phyloP scores from a whole-genome alignment of 305 asterid species.

The Fraxinus sp. region DNA sequence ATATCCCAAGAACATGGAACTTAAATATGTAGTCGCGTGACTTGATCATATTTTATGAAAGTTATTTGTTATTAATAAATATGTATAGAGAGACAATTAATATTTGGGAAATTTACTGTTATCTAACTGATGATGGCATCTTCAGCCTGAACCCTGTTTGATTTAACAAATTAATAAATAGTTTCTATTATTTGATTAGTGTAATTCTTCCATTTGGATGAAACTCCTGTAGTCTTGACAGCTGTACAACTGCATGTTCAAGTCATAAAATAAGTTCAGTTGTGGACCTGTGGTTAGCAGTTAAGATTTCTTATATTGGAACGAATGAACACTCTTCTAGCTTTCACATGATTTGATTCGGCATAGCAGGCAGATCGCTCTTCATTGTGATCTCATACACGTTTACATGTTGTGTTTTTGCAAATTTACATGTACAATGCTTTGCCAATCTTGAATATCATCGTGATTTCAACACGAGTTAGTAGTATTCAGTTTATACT shows the following conservation, averaged over 20 bases:
- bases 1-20: neutral
- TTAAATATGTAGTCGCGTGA: neutral
- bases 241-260: neutral
- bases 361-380: neutral
- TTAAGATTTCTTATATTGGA: neutral
- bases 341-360: neutral
- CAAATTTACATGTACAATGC: neutral
- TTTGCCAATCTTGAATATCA: neutral
- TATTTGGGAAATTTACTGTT: neutral
- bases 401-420: neutral
- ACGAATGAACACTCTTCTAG: neutral
- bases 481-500: neutral
- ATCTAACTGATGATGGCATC: neutral
- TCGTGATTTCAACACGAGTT: neutral
- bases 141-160: neutral
- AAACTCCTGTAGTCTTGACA: neutral
- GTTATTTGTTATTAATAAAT: neutral
- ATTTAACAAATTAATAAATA: neutral
- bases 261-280: neutral
- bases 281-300: neutral
- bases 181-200: neutral
- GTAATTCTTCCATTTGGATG: neutral
- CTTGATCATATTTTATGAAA: neutral
- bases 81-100: neutral
- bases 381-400: neutral